These are phyloP conservation scores for Blastomyces silverae DNA, from an alignment of 2,329 filamentous ascomycete genomes.

Conservation along the genomic window DNA sequence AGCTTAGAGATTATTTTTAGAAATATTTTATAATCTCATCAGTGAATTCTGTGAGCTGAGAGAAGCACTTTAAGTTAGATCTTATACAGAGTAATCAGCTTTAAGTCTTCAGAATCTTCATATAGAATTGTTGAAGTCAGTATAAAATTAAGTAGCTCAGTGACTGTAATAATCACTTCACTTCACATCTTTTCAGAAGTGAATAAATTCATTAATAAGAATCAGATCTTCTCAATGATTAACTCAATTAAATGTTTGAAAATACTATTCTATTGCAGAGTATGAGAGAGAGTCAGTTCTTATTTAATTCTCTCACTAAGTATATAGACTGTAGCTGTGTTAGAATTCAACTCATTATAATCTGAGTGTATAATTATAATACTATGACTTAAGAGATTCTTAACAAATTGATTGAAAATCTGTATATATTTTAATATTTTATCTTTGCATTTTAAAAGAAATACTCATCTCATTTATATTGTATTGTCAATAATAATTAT, in stretches of 20 bases:
- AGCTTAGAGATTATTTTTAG: no score
- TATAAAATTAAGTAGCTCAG: neutral
- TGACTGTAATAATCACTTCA: neutral
- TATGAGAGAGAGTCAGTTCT: neutral
- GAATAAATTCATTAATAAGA: neutral
- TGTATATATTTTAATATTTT: neutral
- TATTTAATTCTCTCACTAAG: no score
- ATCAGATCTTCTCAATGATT: neutral
- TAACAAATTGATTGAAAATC: neutral
- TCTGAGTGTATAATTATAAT: neutral
- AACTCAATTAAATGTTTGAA: neutral
- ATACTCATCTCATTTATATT: neutral
- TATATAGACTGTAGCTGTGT: neutral
- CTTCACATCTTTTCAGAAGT: neutral
- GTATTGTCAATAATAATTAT: neutral
- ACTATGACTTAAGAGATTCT: neutral
- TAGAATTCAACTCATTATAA: neutral
- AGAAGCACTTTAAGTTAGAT: no score
- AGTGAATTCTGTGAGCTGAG: no score
- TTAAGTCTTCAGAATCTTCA: no score
- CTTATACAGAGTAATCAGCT: no score
- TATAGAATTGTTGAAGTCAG: no score
- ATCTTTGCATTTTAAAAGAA: neutral
- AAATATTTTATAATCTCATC: no score
- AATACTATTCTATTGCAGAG: neutral